A percentile compares a stretch with the other conserved stretches of the same genome.
Evolutionary conservation across 2,329 filamentous ascomycete species (phyloP).

Genomic region (Fusarium stilboides): DNA sequence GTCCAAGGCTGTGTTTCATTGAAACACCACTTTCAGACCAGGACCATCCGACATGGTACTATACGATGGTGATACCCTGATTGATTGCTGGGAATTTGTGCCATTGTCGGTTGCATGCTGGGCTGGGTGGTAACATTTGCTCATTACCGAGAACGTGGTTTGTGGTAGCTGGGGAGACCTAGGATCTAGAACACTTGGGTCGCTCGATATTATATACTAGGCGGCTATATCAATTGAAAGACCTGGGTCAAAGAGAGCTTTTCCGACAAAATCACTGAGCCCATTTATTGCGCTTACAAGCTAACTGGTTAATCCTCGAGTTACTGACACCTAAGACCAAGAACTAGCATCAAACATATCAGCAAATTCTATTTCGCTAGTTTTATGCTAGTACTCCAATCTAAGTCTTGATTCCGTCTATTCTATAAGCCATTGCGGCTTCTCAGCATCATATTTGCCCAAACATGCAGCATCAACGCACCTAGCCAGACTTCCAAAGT

Average conservation of each 20-base stretch:
- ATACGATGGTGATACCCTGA: background rate
- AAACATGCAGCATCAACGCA: conserved; percentile 47
- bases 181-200: background rate
- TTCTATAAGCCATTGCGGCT: conserved; percentile 17
- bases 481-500: conserved; percentile 45
- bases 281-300: background rate
- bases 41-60: background rate
- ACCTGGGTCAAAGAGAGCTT: background rate
- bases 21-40: background rate
- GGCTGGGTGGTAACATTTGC: background rate
- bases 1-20: background rate
- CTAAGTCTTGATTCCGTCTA: background rate
- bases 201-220: background rate
- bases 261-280: background rate
- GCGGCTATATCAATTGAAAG: background rate
- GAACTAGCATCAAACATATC: too few relatives aligned
- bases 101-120: background rate
- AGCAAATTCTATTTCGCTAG: too few relatives aligned
- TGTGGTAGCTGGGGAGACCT: background rate
- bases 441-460: conserved; percentile 10
- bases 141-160: background rate
- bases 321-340: background rate
- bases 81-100: conserved; percentile 14
- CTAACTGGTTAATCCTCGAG: background rate
- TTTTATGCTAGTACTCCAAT: background rate